phyloP scores from a whole-genome alignment of 345 rosid species.

The Gossypium arboreum region DNA sequence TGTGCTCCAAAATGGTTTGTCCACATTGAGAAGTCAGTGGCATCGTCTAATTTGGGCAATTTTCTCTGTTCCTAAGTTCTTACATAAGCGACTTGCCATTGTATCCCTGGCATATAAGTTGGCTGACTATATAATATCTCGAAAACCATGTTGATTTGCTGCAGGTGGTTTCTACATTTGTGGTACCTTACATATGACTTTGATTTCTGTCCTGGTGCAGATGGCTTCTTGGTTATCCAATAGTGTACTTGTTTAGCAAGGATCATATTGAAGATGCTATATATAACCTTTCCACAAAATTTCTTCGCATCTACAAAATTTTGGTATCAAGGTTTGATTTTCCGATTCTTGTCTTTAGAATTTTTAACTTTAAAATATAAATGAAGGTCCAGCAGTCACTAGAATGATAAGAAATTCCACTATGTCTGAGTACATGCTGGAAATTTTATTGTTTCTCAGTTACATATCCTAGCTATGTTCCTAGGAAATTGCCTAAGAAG shows the following conservation, averaged over 20 bases:
- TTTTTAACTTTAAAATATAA: background rate
- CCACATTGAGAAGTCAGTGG: background rate
- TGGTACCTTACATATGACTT: background rate
- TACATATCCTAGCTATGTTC: background rate
- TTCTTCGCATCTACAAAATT: conserved; percentile 67
- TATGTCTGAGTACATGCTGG: background rate
- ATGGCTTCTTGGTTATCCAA: conserved; percentile 94
- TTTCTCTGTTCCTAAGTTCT: conserved; percentile 6
- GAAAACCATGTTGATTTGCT: background rate
- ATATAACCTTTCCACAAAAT: conserved; percentile 79
- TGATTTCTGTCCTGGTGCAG: conserved; percentile 32
- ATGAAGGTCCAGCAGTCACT: background rate
- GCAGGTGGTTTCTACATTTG: background rate
- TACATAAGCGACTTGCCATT: background rate
- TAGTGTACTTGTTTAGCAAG: conserved; percentile 79
- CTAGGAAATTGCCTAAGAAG: background rate
- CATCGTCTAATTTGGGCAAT: background rate
- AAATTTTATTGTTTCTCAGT: background rate
- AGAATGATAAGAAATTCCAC: background rate
- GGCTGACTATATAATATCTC: no score
- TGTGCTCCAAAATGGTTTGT: background rate
- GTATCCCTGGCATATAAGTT: background rate
- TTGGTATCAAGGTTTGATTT: conserved; percentile 54
- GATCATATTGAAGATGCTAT: conserved; percentile 75
- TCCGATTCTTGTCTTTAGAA: conserved; percentile 4